Evolutionary conservation across 2,329 filamentous ascomycete genomes (phyloP).

Genomic region (Chrysoporthe puriensis): DNA sequence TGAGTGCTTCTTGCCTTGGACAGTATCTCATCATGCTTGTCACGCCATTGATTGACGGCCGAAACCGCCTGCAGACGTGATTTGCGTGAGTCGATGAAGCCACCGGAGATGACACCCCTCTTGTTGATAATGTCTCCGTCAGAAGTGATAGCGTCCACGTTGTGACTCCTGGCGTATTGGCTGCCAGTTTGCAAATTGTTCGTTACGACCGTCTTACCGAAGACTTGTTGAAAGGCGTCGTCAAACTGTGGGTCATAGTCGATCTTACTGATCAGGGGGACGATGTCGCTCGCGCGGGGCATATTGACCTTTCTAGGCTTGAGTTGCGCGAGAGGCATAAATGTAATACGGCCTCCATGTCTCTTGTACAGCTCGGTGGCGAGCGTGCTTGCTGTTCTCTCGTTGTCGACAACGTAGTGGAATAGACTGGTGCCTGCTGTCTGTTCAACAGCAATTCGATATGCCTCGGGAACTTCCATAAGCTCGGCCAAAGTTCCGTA

Average conservation of each 20-base stretch:
- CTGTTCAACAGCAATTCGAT: constrained; percentile 88
- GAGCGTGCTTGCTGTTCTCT: constrained; percentile 81
- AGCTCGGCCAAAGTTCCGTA: constrained; percentile 93
- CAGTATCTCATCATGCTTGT: constrained; percentile 71
- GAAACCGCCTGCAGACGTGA: constrained; percentile 88
- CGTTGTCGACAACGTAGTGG: constrained; percentile 93
- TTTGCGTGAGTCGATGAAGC: constrained; percentile 83
- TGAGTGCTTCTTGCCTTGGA: constrained; percentile 68
- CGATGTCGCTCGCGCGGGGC: constrained; percentile 83
- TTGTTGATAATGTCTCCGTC: constrained; percentile 96
- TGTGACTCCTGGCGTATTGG: constrained; percentile 90
- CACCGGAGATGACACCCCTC: constrained; percentile 92
- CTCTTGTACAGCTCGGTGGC: constrained; percentile 79
- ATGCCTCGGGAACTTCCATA: constrained; percentile 82
- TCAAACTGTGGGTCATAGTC: constrained; percentile 77
- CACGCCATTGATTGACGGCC: constrained; percentile 72
- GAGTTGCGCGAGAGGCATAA: constrained; percentile 88
- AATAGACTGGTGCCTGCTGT: constrained; percentile 92
- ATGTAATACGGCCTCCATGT: constrained; percentile 85
- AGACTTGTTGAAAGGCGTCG: constrained; percentile 89
- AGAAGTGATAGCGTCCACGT: constrained; percentile 88
- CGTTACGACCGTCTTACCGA: constrained; percentile 93
- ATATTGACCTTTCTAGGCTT: constrained; percentile 73
- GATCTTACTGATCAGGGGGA: constrained; percentile 85
- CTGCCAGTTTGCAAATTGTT: constrained; percentile 85